Evolutionary conservation across 2,329 filamentous ascomycete genomes (phyloP).

Genomic region (Ophiostoma fasciatum): DNA sequence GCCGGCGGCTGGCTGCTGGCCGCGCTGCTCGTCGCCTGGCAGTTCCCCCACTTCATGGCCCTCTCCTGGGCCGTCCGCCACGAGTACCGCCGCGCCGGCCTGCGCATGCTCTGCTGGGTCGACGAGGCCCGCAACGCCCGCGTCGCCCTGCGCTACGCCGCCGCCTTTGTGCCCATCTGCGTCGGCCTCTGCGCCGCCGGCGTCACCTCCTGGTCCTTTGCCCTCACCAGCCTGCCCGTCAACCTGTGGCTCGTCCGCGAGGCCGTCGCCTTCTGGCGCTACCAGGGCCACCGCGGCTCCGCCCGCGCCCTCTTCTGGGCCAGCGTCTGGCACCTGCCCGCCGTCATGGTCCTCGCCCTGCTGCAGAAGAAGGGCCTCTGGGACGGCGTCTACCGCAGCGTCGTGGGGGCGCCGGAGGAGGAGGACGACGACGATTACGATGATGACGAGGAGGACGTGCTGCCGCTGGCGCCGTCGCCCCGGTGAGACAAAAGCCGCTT

Average conservation of each 20-base stretch:
- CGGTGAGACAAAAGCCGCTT: no score
- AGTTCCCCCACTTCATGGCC: slow-evolving; percentile 97
- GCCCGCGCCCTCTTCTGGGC: slow-evolving; percentile 90
- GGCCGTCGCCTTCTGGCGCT: slow-evolving; percentile 67
- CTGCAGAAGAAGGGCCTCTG: slow-evolving; percentile 89
- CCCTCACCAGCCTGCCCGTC: slow-evolving; percentile 63
- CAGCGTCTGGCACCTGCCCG: slow-evolving; percentile 89
- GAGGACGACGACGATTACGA: slow-evolving; percentile 35
- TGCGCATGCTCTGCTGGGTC: slow-evolving; percentile 68
- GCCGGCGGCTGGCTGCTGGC: slow-evolving; percentile 83
- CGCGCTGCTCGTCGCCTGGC: slow-evolving; percentile 79
- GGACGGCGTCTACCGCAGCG: slow-evolving; percentile 61
- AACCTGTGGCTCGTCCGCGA: slow-evolving; percentile 77
- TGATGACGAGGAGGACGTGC: slow-evolving; percentile 44
- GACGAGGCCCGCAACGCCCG: slow-evolving; percentile 75
- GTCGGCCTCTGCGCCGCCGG: slow-evolving; percentile 61
- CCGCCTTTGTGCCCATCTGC: slow-evolving; percentile 79
- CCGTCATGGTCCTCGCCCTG: slow-evolving; percentile 77
- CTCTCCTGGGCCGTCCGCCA: slow-evolving; percentile 77
- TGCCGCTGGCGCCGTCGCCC: no score
- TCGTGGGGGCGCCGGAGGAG: slow-evolving; percentile 43
- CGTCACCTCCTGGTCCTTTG: slow-evolving; percentile 76
- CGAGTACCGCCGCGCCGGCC: slow-evolving; percentile 63
- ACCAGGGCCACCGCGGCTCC: slow-evolving; percentile 62
- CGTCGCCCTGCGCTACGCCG: slow-evolving; percentile 74